These are phyloP conservation scores for Tolypocladium guangdongense DNA, from an alignment of 2,329 filamentous ascomycete genomes.

Conservation along the genomic window DNA sequence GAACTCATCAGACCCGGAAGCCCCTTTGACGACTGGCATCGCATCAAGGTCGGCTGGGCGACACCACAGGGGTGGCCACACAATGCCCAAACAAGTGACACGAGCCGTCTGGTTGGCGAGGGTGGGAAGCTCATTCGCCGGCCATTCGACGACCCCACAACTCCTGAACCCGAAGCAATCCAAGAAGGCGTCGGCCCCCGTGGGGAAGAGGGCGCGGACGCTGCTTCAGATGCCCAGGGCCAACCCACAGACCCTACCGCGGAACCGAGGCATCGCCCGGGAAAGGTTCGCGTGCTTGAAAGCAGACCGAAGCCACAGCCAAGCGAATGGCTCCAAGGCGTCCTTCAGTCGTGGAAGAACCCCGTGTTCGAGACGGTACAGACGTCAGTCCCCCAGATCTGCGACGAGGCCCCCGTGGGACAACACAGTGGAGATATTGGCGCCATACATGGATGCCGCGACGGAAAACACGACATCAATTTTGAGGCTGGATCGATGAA, in stretches of 20 bases:
- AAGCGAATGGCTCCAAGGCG: constrained; percentile 44
- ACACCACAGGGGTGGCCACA: not conserved
- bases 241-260: not conserved
- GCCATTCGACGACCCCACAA: constrained; percentile 30
- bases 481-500: constrained; percentile 18
- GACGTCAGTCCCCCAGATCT: constrained; percentile 30
- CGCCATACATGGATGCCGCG: constrained; percentile 3
- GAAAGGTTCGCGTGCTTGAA: not conserved
- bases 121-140: constrained; percentile 29
- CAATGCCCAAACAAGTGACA: not conserved
- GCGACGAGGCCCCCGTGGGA: constrained; percentile 8
- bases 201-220: not conserved
- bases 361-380: constrained; percentile 55
- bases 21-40: constrained; percentile 27
- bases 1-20: constrained; percentile 5
- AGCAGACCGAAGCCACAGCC: constrained; percentile 6
- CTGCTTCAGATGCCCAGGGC: not conserved
- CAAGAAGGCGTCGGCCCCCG: not conserved
- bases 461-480: constrained; percentile 8
- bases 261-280: not conserved
- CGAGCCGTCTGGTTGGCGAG: constrained; percentile 24
- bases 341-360: constrained; percentile 62
- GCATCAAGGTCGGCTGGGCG: constrained; percentile 19
- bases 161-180: not conserved
- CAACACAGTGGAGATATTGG: not conserved